Evolutionary conservation across 306 rosid species (phyloP).

Genomic region (Corylus americana): DNA sequence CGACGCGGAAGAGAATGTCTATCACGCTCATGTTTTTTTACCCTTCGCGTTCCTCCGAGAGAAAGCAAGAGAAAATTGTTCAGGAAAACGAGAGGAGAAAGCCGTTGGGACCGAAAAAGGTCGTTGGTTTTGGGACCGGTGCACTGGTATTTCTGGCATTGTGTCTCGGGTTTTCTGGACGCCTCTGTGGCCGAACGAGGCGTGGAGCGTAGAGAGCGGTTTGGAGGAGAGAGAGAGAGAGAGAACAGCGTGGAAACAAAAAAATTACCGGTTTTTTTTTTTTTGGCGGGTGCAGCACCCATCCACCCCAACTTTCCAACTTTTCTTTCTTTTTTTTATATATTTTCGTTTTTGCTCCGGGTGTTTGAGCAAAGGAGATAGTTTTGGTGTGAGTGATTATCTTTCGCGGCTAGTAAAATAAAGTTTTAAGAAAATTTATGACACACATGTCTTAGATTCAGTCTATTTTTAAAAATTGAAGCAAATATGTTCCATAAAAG

Average conservation of each 20-base stretch:
- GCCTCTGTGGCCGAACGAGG: conserved; percentile 21
- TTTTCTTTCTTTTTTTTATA: not conserved
- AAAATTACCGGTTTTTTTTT: not conserved
- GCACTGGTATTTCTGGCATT: not conserved
- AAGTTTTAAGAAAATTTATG: no score
- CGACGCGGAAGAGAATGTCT: conserved; percentile 79
- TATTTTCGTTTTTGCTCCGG: no score
- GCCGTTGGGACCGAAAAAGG: not conserved
- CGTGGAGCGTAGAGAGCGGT: conserved; percentile 47
- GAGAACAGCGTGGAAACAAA: conserved; percentile 3
- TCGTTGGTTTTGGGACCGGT: not conserved
- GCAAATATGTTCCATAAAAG: no score
- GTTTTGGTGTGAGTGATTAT: no score
- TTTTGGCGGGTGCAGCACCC: conserved; percentile 11
- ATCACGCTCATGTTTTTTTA: conserved; percentile 56
- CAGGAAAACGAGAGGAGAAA: not conserved
- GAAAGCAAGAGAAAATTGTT: not conserved
- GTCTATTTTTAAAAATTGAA: no score
- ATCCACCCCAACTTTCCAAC: not conserved
- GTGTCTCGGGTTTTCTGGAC: conserved; percentile 15
- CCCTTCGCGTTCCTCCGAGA: not conserved
- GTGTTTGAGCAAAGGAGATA: no score
- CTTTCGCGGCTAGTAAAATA: no score
- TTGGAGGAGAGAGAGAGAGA: not conserved
- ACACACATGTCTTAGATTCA: no score